Base-by-base conservation (phyloP, 495 filamentous ascomycete genomes). In the Talaromyces borbonicus region DNA sequence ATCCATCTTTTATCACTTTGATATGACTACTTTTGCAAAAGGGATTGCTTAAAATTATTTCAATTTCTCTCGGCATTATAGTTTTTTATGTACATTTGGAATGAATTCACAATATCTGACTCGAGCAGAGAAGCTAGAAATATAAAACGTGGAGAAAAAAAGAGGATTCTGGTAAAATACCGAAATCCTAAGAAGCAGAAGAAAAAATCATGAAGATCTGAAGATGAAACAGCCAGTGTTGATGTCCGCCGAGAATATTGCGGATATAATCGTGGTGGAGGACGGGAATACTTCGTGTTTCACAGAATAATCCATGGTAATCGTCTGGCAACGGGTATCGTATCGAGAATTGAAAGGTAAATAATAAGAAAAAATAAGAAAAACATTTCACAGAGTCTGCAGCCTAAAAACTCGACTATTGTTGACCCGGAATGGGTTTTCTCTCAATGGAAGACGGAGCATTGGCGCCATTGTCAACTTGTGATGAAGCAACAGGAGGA, bases 361-460 rank as follows among this genome's bases (percentile, higher is more conserved):
- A 25, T 42, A 25, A n/a, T n/a, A 15, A n/a, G 15, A 19, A 8
- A 7, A 11, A 15, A 7, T 16, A 1, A 14, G 15, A 14, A 37
- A 16, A 19, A 37, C 15, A 9, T 37, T 8, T n/a, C n/a, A n/a
- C 5, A 18, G 20, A 9, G 20, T 12, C 6, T 41, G 18, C n/a
- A 20, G 19, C 9, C 43, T 20, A 46, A 22, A 12, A 19, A 6
- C 32, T 31, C 30, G 20, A 43, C 27, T 24, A 63, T 18, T 74
- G 72, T 55, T 74, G 72, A 39, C 70, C 71, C 4, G 65, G 61
- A 41, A 68, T 62, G 0, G 50, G 50, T 30, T 59, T 63, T 48
- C 56, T 50, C 41, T 36, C 47, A 39, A 61, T 53, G 8, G 35
- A 29, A 18, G 29, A 30, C 25, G 30, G 18, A 15, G 47, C 26